A percentile compares a stretch with the other conserved stretches of the same genome.
These are phyloP conservation scores for Aspergillus arachidicola DNA, from an alignment of 2,329 filamentous ascomycete species.

Conservation along the genomic window DNA sequence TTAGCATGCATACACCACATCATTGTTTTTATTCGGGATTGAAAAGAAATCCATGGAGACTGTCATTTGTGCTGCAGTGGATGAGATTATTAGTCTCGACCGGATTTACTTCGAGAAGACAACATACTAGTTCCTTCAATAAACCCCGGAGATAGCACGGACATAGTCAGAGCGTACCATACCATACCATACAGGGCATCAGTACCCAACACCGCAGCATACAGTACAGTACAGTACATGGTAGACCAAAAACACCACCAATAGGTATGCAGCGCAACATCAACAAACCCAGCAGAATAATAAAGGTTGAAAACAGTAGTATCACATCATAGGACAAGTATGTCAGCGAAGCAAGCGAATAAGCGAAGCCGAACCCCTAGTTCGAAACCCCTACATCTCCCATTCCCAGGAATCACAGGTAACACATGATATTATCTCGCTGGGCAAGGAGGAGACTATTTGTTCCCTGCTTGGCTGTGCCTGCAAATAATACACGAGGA, in stretches of 20 bases:
- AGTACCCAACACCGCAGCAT: not conserved
- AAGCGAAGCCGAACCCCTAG: not conserved
- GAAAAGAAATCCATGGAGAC: not conserved
- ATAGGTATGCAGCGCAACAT: not conserved
- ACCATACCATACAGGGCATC: not conserved
- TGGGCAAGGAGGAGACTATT: not conserved
- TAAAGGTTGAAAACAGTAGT: not conserved
- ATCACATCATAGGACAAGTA: not conserved
- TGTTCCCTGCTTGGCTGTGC: not conserved
- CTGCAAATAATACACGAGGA: not conserved
- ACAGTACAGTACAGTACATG: not conserved
- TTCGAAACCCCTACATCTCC: not conserved
- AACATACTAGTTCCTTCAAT: not conserved
- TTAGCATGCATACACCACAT: constrained; percentile 12
- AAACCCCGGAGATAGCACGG: not conserved
- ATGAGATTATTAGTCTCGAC: not conserved
- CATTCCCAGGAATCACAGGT: not conserved
- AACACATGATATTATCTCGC: constrained; percentile 1
- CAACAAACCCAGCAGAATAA: not conserved
- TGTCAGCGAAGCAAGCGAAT: not conserved
- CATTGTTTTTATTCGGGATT: not conserved
- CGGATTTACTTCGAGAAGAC: not conserved
- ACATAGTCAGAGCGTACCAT: not conserved
- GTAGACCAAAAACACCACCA: not conserved
- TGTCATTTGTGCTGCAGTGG: not conserved